A percentile compares a stretch with the other conserved stretches of the same genome.
Evolutionary conservation across 805 yeast species (phyloP).

Genomic region (Suhomyces vadensis): DNA sequence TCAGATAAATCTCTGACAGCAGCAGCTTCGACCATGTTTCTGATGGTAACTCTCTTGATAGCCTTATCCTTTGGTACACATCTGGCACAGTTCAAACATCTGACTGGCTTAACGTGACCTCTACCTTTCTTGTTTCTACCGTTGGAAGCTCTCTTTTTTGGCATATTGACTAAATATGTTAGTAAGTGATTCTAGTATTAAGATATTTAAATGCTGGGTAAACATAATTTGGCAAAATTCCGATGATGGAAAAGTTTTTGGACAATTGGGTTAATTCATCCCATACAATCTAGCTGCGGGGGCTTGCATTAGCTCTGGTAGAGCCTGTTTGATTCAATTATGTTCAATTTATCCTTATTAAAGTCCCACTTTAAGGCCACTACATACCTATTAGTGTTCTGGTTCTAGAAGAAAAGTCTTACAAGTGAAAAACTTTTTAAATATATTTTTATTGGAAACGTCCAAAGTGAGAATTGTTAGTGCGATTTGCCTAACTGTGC

Average conservation of each 20-base stretch:
- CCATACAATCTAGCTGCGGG: no score
- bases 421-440: conserved; percentile 10
- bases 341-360: neutral
- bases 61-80: conserved; percentile 99
- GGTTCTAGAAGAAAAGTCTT: conserved; percentile 10
- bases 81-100: conserved; percentile 99
- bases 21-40: conserved; percentile 99
- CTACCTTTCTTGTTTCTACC: conserved; percentile 99
- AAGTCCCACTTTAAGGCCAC: neutral
- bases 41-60: conserved; percentile 99
- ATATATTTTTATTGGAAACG: conserved; percentile 9
- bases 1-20: conserved; percentile 99
- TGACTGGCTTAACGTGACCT: conserved; percentile 99
- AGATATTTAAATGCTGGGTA: no score
- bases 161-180: conserved; percentile 64
- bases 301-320: neutral
- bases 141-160: conserved; percentile 99
- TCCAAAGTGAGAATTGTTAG: conserved; percentile 4
- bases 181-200: no score
- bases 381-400: conserved; percentile 20
- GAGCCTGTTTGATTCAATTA: neutral
- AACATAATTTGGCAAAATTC: no score
- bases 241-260: no score
- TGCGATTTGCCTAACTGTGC: conserved; percentile 3
- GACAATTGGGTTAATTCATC: no score